Base-by-base conservation (phyloP, 2,329 filamentous ascomycete species). In the Colletotrichum sp. region DNA sequence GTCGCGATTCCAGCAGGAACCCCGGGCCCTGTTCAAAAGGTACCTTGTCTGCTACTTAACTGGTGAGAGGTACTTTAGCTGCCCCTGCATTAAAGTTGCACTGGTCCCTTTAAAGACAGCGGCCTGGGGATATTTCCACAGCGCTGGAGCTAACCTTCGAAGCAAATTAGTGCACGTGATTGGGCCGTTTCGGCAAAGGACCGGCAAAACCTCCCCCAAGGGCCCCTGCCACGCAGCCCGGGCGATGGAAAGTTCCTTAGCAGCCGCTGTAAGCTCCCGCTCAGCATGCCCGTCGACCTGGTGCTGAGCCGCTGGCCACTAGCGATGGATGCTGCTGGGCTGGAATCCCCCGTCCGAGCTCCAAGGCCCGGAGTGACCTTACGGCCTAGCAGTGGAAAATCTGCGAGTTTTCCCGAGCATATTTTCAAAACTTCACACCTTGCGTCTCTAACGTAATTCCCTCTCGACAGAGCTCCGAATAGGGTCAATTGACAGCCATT, bases 321-420 rank as follows among this genome's bases (percentile, higher is more conserved):
- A 60, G 63, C 63, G 59, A 21, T 67, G 26, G 59, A n/a, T 67
- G 28, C 67, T 66, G 72, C 73, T 72, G 63, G 69, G 57, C 59
- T 65, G 59, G 65, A 36, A 61, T 75, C 67, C 61, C 66, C 80
- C 77, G 81, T 76, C 84, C 82, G 82, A 84, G 82, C 83, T 84
- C 79, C 74, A 75, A 61, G 48, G 60, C 60, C 74, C 52, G 66
- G 63, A 76, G 55, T 75, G 71, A 75, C 71, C 64, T 69, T 64
- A 74, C 34, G 28, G 70, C 74, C 74, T 63, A 39, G 61, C 66
- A 67, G 60, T 81, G 83, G 83, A 85, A 85, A 86, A 86, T 84
- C 84, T 85, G 85, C 86, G 85, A 87, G 83, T 87, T 87, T 87
- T 87, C 85, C 86, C 85, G 85, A 87, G 78, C 80, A 82, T 80